Evolutionary conservation across 2,329 filamentous ascomycete genomes (phyloP), one percentile per base, ranked within the genome.

Genomic region (Xylariaceae sp.): DNA sequence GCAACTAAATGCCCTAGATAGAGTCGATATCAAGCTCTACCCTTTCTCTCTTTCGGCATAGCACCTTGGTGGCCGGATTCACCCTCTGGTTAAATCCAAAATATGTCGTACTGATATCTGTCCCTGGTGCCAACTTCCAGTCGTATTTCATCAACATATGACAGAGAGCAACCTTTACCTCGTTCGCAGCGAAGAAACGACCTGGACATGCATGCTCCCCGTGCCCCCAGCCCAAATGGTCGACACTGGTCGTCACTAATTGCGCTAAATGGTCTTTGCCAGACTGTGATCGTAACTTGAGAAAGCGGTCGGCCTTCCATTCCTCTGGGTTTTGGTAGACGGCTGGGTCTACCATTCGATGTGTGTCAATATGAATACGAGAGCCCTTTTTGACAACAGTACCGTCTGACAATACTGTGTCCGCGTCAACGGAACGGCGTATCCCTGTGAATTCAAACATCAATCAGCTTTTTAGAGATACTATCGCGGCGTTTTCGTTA

Each of bases 211-310:
- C 71, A 40, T 76, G 73, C 6, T 60, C 60, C 6, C 75, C 76
- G 51, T 76, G 68, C 1, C 76, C 76, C 41, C 76, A 78, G 7
- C 47, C 66, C 14, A 74, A 44, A 19, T 67, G 67, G 8, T 73
- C 67, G 2, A 56, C 53, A 2, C 58, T 67, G 1, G 71, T 70
- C 5, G 67, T 66, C 6, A 71, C 73, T 23, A 72, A 65, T 51
- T 74, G 71, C 23, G 67, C 62, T n/a, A 60, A 34, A 31, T 60
- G 33, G 23, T 63, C 64, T 24, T 63, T 56, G 16, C 63, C 65
- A 3, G 64, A 46, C 31, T 59, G 47, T 11, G 60, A 53, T 16
- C 69, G 65, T 48, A 67, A 40, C 16, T 59, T 45, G 16, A 58
- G 44, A 43, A 66, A 70, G 14, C 69, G 66, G 31, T 58, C 28